Base-by-base conservation (phyloP, 331 rosid species). In the Telfairia occidentalis region DNA sequence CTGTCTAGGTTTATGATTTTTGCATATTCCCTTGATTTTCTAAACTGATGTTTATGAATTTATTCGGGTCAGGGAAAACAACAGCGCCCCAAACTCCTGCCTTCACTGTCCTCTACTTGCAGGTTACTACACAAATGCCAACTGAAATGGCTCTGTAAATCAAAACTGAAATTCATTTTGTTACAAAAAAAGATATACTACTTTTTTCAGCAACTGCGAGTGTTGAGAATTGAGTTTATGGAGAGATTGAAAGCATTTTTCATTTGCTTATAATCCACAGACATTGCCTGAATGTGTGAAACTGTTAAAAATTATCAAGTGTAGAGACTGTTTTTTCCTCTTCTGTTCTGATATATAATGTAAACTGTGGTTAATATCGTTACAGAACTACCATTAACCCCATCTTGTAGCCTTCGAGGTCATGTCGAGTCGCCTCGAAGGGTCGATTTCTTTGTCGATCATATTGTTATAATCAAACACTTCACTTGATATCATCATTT, bases 101-200 rank as follows among this genome's bases (percentile, higher is more conserved):
- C 40, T 70, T 70, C 75, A 45, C 2, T 70, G 58, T 24, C 75
- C 75, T 26, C 42, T 70, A 46, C 75, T 70, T 18, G 75, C 26
- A 45, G 16, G 28, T 70, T 6, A 24, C 58, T 15, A 1, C 46
- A 15, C 9, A 15, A 7, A 26, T 0, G 8, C 74, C 40, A 45
- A 43, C 21, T 13, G 6, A 16, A 70, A 70, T 29, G 28, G 28
- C 58, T 45, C 26, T 48, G 40, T 58, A 65, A 21, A 65, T 65
- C 50, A 65, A 11, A 65, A 38, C 50, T 19, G 72, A 65, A 10
- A 11, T 1, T 5, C 29, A 64, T n/a, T 37, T 35, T 64, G 49
- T 2, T 64, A 64, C 13, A 18, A 5, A 57, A 57, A 11, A 5
- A n/a, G n/a, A 50, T 0, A 4, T 9, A n/a, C 72, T 38, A 21